Conservation (phyloP, 306 rosid species). For the Prunus armeniaca region DNA sequence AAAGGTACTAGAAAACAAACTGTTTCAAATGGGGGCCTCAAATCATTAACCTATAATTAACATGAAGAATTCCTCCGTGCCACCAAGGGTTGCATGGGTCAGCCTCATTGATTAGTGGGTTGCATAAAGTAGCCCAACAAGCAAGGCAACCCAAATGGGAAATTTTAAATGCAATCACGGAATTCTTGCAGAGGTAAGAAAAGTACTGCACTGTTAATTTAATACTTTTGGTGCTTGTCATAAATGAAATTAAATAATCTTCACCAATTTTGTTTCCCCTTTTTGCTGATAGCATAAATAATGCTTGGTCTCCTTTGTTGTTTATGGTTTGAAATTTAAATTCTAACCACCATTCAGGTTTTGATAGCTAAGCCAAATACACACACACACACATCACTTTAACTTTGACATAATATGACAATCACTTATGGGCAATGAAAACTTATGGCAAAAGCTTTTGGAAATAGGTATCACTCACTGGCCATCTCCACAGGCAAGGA, state of each 20-base stretch:
- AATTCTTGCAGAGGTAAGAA: constrained; percentile 41
- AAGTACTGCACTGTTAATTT: background rate
- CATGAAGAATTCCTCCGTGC: background rate
- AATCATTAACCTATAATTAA: background rate
- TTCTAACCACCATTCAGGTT: background rate
- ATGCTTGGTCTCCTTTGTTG: background rate
- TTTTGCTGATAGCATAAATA: constrained; percentile 33
- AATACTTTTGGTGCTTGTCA: constrained; percentile 31
- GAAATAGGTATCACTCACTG: background rate
- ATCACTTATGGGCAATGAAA: background rate
- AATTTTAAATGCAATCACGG: constrained; percentile 65
- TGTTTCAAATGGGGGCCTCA: background rate
- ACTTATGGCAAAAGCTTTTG: no score
- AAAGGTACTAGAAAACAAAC: no score
- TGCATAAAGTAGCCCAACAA: constrained; percentile 1
- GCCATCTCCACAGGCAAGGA: background rate
- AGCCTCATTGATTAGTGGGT: background rate
- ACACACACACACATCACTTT: background rate
- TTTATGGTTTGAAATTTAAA: constrained; percentile 11
- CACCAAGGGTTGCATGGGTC: background rate
- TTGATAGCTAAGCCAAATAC: background rate
- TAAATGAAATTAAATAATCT: constrained; percentile 49
- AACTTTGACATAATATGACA: background rate
- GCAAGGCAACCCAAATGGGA: constrained; percentile 22
- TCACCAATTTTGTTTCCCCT: constrained; percentile 32